A percentile compares a stretch with the other conserved stretches of the same genome.
phyloP scores from a whole-genome alignment of 148 eudicot genomes.

The Polygonum maritimum region DNA sequence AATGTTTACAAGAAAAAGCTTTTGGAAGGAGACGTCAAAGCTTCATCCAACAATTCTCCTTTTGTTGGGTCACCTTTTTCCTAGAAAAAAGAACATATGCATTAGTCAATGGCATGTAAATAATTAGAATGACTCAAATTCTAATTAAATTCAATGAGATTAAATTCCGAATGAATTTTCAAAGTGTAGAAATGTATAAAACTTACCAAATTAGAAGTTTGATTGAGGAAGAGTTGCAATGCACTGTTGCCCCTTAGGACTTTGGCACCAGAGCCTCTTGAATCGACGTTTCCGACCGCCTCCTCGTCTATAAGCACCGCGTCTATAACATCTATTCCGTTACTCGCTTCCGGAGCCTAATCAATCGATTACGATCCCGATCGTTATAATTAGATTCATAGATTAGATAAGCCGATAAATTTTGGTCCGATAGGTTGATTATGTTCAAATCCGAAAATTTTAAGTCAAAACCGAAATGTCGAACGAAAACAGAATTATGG shows the following conservation, averaged over 20 bases:
- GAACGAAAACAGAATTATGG: too few species aligned
- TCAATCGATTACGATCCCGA: background rate
- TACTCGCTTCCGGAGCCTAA: constrained; percentile 32
- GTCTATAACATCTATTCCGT: constrained; percentile 19
- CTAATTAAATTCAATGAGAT: background rate
- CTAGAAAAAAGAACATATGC: background rate
- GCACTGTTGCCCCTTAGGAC: constrained; percentile 29
- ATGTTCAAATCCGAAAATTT: too few species aligned
- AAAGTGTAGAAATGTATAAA: background rate
- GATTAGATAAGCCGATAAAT: background rate
- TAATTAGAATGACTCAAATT: background rate
- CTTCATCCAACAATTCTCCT: background rate
- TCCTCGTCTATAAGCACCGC: constrained; percentile 47
- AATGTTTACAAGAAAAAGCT: background rate
- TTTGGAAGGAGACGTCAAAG: background rate
- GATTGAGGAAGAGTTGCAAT: constrained; percentile 25
- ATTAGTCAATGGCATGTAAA: background rate
- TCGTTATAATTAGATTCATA: background rate
- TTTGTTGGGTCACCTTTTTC: background rate
- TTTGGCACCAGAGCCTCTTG: constrained; percentile 43
- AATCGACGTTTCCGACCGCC: constrained; percentile 32
- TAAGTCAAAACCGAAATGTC: too few species aligned
- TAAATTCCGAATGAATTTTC: background rate
- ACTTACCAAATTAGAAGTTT: background rate
- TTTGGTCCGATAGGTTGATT: background rate